A percentile compares a stretch with the other conserved stretches of the same genome.
Conservation (phyloP, 441 rosid species). For the Melastoma candidum region DNA sequence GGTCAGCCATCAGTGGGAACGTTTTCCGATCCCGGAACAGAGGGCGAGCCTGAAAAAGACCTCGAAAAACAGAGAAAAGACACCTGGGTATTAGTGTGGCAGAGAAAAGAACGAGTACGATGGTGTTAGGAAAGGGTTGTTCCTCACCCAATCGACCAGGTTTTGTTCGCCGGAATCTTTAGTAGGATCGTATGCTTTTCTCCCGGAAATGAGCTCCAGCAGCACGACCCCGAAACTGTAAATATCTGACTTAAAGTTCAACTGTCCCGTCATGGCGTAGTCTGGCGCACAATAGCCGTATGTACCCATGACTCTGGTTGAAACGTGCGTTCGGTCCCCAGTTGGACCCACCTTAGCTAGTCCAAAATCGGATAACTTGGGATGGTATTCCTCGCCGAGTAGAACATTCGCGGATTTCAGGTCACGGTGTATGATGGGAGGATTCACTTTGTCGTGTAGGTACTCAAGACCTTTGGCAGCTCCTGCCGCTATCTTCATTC, state of each 20-base stretch:
- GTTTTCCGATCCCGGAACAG: slow-evolving; percentile 48
- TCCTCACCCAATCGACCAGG: slow-evolving; percentile 18
- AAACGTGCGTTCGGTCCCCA: slow-evolving; percentile 17
- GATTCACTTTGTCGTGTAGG: slow-evolving; percentile 14
- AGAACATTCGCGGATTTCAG: slow-evolving; percentile 17
- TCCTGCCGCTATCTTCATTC: slow-evolving; percentile 19
- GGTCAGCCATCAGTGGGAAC: slow-evolving; percentile 46
- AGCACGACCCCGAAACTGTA: slow-evolving; percentile 20
- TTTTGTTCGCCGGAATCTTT: slow-evolving; percentile 15
- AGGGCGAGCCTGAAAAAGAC: slow-evolving; percentile 43
- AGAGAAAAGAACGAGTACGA: neutral
- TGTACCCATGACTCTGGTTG: slow-evolving; percentile 20
- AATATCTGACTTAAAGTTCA: slow-evolving; percentile 19
- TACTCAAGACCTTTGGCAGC: slow-evolving; percentile 19
- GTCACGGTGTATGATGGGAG: slow-evolving; percentile 18
- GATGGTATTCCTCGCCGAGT: slow-evolving; percentile 13
- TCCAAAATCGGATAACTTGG: slow-evolving; percentile 16
- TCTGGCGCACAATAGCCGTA: slow-evolving; percentile 20
- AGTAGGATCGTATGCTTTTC: slow-evolving; percentile 17
- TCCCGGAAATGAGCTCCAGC: slow-evolving; percentile 17
- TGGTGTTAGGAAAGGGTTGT: slow-evolving; percentile 4
- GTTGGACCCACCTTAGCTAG: slow-evolving; percentile 20
- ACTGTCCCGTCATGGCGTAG: slow-evolving; percentile 19
- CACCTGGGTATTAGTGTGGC: too few relatives aligned
- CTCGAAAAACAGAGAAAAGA: too few relatives aligned